These are phyloP conservation scores for Skeletonema tropicum DNA, from an alignment of 108 stramenopile species.

Conservation along the genomic window DNA sequence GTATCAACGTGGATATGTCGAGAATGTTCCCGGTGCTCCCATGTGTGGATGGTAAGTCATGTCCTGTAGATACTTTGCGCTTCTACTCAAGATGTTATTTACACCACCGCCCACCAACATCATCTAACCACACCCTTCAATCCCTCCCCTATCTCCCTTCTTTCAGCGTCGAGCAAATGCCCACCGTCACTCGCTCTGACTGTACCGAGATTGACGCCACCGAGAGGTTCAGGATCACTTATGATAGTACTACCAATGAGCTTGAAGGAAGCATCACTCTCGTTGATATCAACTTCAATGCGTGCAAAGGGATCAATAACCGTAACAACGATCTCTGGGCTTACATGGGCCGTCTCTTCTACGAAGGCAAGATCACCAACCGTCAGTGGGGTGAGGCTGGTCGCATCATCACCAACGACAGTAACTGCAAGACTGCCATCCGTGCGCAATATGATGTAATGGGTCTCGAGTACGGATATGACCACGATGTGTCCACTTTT, in stretches of 20 bases:
- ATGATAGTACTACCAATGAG: constrained; percentile 24
- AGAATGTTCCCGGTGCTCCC: constrained; percentile 50
- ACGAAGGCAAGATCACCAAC: constrained; percentile 34
- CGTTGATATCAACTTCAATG: constrained; percentile 49
- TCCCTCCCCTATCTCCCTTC: not conserved
- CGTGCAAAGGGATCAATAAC: constrained; percentile 48
- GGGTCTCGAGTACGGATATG: constrained; percentile 17
- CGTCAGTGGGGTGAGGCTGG: constrained; percentile 34
- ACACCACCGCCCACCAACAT: not conserved
- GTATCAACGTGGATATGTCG: constrained; percentile 54
- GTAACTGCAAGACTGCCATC: constrained; percentile 9
- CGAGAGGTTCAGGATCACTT: constrained; percentile 36
- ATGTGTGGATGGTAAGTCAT: constrained; percentile 55
- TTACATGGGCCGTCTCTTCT: constrained; percentile 54
- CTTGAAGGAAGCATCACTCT: constrained; percentile 20
- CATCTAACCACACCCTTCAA: not conserved
- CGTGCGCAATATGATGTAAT: constrained; percentile 12
- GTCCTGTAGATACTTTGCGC: not conserved
- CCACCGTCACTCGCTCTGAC: constrained; percentile 56
- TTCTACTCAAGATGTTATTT: not conserved
- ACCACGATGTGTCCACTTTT: constrained; percentile 21
- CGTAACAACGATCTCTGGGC: constrained; percentile 55
- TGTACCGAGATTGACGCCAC: constrained; percentile 52
- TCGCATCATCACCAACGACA: constrained; percentile 43
- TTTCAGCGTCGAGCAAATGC: constrained; percentile 56